Evolutionary conservation across 1,139 yeast genomes (phyloP), one percentile per base, ranked within the genome.

Genomic region (Debaryomyces sp.): DNA sequence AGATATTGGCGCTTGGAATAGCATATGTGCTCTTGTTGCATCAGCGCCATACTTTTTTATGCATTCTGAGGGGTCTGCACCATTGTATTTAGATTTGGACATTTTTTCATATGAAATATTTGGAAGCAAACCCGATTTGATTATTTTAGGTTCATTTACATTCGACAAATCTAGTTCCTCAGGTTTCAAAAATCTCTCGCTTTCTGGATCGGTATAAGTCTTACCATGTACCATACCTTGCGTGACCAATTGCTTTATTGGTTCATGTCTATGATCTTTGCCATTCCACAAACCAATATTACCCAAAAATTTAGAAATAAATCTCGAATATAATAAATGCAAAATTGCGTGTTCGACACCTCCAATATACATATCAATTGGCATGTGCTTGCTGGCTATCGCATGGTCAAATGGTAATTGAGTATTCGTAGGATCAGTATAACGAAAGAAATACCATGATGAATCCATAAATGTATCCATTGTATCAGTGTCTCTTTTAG

Each of bases 391-490:
- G 7, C 81, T 68, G 0, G 86, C 94, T n/a, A 65, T 68, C 3
- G 73, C 73, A 43, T 63, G 62, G 38, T 68, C 70, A 58, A 94
- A 89, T 1, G 90, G 86, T 41, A 56, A 54, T 0, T 60, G 45
- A 0, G 62, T 54, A 63, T 94, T 94, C 27, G 84, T 67, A 0
- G 96, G 73, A 62, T 94, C 99, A 10, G 86, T 69, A 60, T 82
- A 92, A 50, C 99, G 79, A 71, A 94, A 86, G 64, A 82, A 89
- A 65, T 94, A 94, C 99, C 99, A 94, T 1, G 98, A 90, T 10
- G 96, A 89, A 67, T 94, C 99, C 85, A 94, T 92, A 59, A 94
- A 94, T 0, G 99, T 94, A 62, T 94, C 99, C 99, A 94, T 94
- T 0, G 99, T 94, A 61, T 94, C 99, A 0, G 98, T 90, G 54